Evolutionary conservation across 441 rosid genomes (phyloP).

Genomic region (Rhodomyrtus psidioides): DNA sequence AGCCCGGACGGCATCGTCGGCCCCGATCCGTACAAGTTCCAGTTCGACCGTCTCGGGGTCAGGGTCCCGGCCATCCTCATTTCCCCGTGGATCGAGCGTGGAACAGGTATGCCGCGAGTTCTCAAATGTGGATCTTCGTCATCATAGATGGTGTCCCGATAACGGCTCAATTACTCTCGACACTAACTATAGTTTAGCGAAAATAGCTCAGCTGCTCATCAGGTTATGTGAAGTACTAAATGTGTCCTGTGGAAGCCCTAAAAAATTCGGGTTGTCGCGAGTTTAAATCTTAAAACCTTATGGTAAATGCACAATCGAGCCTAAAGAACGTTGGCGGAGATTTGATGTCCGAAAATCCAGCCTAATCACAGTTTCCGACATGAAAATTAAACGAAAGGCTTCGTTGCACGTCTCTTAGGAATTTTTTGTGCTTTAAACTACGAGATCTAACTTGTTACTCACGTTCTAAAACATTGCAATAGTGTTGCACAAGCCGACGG

Average conservation of each 20-base stretch:
- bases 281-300: neutral
- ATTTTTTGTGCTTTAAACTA: neutral
- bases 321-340: neutral
- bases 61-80: constrained; percentile 70
- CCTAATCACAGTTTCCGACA: too few relatives aligned
- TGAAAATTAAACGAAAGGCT: too few relatives aligned
- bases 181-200: neutral
- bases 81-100: constrained; percentile 86
- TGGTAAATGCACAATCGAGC: neutral
- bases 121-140: neutral
- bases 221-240: neutral
- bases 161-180: neutral
- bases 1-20: constrained; percentile 74
- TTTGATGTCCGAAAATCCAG: too few relatives aligned
- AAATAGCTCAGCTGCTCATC: too few relatives aligned
- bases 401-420: neutral
- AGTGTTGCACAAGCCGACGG: constrained; percentile 69
- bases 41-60: constrained; percentile 89
- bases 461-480: constrained; percentile 7
- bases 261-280: neutral
- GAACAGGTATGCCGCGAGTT: constrained; percentile 37
- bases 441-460: neutral
- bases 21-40: constrained; percentile 53
- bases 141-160: neutral
- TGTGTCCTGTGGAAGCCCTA: neutral